Evolutionary conservation across 495 filamentous ascomycete species (phyloP), one percentile per base, ranked within the genome.

Genomic region (Penicillium samsonianum): DNA sequence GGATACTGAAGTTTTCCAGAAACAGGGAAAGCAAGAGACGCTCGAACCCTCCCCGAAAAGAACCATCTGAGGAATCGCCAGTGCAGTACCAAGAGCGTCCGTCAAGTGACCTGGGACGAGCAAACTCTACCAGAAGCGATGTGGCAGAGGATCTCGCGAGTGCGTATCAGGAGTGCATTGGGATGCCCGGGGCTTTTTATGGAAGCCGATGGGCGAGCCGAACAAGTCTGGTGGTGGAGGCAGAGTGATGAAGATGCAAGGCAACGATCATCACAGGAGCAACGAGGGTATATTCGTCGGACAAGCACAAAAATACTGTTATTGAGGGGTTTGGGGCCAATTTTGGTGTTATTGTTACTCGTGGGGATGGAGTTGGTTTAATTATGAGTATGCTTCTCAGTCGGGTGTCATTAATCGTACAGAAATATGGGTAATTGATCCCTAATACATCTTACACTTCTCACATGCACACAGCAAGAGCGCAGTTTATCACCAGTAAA

Each of bases 361-460:
- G 25, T 9, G 11, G 44, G 42, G 4, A 40, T 41, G 23, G 16
- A 50, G 23, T 48, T 53, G 26, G 51, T 57, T 44, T 19, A 37
- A 64, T 62, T 57, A 60, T 57, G 25, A 43, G 52, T 60, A 55
- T 61, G 53, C 14, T 43, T 57, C 59, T 56, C 41, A 61, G 14
- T 52, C 65, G 40, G 17, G 60, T 61, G 58, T 67, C 67, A 66
- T 67, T 73, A 71, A 55, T 79, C 73, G 58, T 81, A 72, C 71
- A 73, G 56, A 65, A 68, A 63, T 66, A 70, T 67, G 62, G 30
- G 38, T 55, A 64, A 37, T 20, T 26, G 8, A 48, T 47, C 45
- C 43, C 59, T 50, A 43, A 57, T 60, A 55, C 47, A 63, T 57
- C 58, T 60, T 53, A 53, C 50, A 53, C 25, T 40, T 41, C 35